Evolutionary conservation across 2,329 filamentous ascomycete genomes (phyloP).

Genomic region (Ophioceras dolichostomum): DNA sequence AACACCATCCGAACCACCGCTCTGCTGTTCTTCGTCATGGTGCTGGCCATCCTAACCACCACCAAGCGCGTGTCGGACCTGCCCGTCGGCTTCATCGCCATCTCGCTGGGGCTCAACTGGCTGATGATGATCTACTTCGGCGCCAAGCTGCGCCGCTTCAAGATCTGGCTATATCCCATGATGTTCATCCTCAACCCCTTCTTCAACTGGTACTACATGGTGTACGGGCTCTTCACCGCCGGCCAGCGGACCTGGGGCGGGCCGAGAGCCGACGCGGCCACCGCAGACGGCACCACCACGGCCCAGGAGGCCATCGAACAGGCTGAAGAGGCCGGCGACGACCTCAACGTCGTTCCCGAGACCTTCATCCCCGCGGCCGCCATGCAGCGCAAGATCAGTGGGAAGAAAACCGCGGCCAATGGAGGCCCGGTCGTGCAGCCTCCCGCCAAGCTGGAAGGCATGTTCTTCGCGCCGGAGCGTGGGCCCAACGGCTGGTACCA

Average conservation of each 20-base stretch:
- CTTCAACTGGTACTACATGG: slow-evolving; percentile 98
- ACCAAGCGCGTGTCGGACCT: slow-evolving; percentile 66
- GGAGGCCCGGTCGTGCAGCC: slow-evolving; percentile 39
- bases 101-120: slow-evolving; percentile 90
- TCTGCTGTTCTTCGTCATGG: slow-evolving; percentile 86
- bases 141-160: slow-evolving; percentile 72
- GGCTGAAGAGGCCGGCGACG: slow-evolving; percentile 68
- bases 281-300: slow-evolving; percentile 63
- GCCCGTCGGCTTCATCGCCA: slow-evolving; percentile 84
- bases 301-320: slow-evolving; percentile 74
- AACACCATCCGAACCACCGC: slow-evolving; percentile 94
- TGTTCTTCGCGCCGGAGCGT: slow-evolving; percentile 61
- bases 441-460: slow-evolving; percentile 61
- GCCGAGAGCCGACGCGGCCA: slow-evolving; percentile 76
- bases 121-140: slow-evolving; percentile 94
- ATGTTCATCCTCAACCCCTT: slow-evolving; percentile 96
- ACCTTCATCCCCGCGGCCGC: slow-evolving; percentile 57
- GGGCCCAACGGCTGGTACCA: slow-evolving; percentile 58
- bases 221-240: slow-evolving; percentile 90
- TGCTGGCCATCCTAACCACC: slow-evolving; percentile 75
- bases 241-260: slow-evolving; percentile 94
- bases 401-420: slow-evolving; percentile 13
- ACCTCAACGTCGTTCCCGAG: slow-evolving; percentile 80
- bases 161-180: slow-evolving; percentile 87
- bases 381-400: slow-evolving; percentile 17